These are phyloP conservation scores for Candida sithepensis DNA, from an alignment of 805 yeast species.

Conservation along the genomic window DNA sequence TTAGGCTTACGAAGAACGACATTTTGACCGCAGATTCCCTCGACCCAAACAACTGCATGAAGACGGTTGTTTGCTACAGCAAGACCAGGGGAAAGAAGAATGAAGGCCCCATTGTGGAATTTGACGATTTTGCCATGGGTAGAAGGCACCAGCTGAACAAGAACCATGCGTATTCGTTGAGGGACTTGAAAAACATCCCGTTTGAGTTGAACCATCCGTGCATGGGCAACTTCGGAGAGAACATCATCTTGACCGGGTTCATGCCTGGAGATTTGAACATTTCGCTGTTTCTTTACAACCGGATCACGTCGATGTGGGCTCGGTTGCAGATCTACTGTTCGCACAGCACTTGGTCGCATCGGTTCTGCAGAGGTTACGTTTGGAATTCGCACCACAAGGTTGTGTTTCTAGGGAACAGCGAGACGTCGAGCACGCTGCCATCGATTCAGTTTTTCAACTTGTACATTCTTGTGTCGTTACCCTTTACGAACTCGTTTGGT, in stretches of 20 bases:
- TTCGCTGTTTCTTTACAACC: constrained; percentile 48
- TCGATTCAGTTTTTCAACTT: constrained; percentile 45
- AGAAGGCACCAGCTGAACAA: constrained; percentile 6
- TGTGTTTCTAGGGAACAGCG: constrained; percentile 51
- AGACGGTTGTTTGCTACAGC: constrained; percentile 8
- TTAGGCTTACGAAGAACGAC: constrained; percentile 9
- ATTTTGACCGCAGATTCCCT: constrained; percentile 5
- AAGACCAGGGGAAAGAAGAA: constrained; percentile 9
- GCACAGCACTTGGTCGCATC: constrained; percentile 50
- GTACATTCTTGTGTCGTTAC: constrained; percentile 47
- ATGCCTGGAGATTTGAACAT: constrained; percentile 44
- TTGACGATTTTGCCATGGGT: constrained; percentile 10
- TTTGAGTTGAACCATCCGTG: constrained; percentile 50
- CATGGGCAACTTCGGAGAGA: constrained; percentile 65
- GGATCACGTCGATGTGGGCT: constrained; percentile 61
- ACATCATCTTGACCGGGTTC: constrained; percentile 59
- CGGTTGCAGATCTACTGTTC: constrained; percentile 52
- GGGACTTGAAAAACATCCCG: constrained; percentile 34
- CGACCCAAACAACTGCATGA: not conserved
- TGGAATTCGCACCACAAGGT: constrained; percentile 81
- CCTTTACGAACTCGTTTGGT: constrained; percentile 45
- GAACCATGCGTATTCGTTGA: constrained; percentile 1
- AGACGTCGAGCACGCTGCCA: constrained; percentile 43
- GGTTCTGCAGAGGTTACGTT: constrained; percentile 64
- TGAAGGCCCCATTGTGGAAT: constrained; percentile 24